Evolutionary conservation across 768 basidiomycete species (phyloP).

Genomic region (Candolleomyces eurysporus): DNA sequence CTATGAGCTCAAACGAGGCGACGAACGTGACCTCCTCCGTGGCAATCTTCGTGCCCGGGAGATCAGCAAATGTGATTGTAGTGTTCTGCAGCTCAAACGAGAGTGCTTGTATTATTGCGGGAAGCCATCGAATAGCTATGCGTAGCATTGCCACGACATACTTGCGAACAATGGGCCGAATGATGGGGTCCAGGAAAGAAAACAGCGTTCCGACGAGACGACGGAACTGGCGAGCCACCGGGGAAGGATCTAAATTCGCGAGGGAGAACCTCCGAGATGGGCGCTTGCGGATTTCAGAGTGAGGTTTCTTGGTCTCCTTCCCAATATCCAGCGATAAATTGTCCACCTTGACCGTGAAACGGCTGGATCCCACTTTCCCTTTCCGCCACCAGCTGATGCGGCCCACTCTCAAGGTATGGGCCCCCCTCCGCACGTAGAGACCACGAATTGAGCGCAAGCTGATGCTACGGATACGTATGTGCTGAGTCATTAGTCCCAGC

Average conservation of each 20-base stretch:
- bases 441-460: slow-evolving; percentile 79
- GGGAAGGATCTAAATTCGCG: slow-evolving; percentile 46
- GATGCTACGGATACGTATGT: slow-evolving; percentile 67
- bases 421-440: slow-evolving; percentile 60
- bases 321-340: slow-evolving; percentile 47
- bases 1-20: slow-evolving; percentile 53
- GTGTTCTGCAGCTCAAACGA: slow-evolving; percentile 65
- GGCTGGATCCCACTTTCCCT: slow-evolving; percentile 46
- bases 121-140: slow-evolving; percentile 60
- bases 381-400: slow-evolving; percentile 65
- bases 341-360: slow-evolving; percentile 62
- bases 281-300: slow-evolving; percentile 16
- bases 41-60: slow-evolving; percentile 52
- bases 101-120: slow-evolving; percentile 63
- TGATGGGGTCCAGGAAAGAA: slow-evolving; percentile 54
- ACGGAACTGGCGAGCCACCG: slow-evolving; percentile 40
- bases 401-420: slow-evolving; percentile 58
- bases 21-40: slow-evolving; percentile 51
- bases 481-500: slow-evolving; percentile 57
- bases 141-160: slow-evolving; percentile 54
- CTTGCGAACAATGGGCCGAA: slow-evolving; percentile 61
- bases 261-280: slow-evolving; percentile 43
- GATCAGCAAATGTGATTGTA: slow-evolving; percentile 46
- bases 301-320: slow-evolving; percentile 21
- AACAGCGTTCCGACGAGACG: slow-evolving; percentile 46